Evolutionary conservation across 768 basidiomycete genomes (phyloP).

Genomic region (Tubosaeta brunneosetosa): DNA sequence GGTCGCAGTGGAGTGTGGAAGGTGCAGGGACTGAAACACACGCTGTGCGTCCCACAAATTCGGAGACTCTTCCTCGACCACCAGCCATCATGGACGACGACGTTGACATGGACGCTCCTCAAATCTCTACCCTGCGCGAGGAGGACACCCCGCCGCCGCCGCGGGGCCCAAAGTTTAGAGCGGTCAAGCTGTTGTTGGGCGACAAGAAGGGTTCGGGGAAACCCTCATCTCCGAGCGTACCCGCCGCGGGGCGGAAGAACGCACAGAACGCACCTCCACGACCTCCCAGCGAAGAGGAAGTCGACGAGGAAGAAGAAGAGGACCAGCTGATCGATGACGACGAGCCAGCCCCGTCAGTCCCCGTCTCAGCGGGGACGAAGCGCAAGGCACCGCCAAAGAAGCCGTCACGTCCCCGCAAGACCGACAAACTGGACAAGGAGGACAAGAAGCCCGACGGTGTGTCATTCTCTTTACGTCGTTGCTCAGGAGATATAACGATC

Average conservation of each 20-base stretch:
- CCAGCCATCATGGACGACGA: slow-evolving; percentile 35
- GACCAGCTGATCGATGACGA: slow-evolving; percentile 79
- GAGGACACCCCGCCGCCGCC: slow-evolving; percentile 66
- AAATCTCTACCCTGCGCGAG: slow-evolving; percentile 73
- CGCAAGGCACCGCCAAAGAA: slow-evolving; percentile 47
- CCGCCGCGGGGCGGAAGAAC: slow-evolving; percentile 18
- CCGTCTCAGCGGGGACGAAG: slow-evolving; percentile 40
- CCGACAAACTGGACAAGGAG: slow-evolving; percentile 42
- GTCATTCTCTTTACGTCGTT: slow-evolving; percentile 25
- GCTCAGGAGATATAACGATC: not conserved
- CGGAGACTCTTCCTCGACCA: not conserved
- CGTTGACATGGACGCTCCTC: slow-evolving; percentile 73
- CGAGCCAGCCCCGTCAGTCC: slow-evolving; percentile 27
- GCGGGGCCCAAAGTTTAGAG: slow-evolving; percentile 36
- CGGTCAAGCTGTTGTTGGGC: slow-evolving; percentile 47
- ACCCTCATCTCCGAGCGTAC: slow-evolving; percentile 29
- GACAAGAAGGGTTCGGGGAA: slow-evolving; percentile 39
- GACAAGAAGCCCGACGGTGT: slow-evolving; percentile 45
- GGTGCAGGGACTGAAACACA: not conserved
- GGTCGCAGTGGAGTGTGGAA: slow-evolving; percentile 1
- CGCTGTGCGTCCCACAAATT: not conserved
- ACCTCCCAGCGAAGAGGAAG: slow-evolving; percentile 42
- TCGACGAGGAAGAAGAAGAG: slow-evolving; percentile 64
- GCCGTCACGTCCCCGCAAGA: slow-evolving; percentile 50
- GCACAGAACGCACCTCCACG: slow-evolving; percentile 16